Conservation (phyloP, 192 early-diverging fungal species). For the Gigaspora rosea region DNA sequence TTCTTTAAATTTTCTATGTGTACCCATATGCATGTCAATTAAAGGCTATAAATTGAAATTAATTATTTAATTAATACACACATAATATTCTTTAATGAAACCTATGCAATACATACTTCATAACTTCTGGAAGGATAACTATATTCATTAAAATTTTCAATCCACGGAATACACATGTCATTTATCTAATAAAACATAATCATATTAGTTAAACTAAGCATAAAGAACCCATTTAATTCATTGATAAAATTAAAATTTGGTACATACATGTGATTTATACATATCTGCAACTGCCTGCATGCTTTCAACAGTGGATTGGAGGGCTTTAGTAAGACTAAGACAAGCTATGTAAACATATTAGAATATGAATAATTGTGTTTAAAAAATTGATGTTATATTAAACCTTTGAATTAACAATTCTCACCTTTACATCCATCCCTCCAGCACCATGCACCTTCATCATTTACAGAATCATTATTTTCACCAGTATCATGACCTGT, state of each 20-base stretch:
- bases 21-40: conserved; percentile 45
- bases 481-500: conserved; percentile 40
- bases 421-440: conserved; percentile 46
- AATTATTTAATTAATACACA: neutral
- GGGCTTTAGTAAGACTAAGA: conserved; percentile 44
- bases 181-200: conserved; percentile 4
- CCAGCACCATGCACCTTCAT: conserved; percentile 50
- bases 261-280: conserved; percentile 37
- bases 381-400: too few species aligned
- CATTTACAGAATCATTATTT: conserved; percentile 40
- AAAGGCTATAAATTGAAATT: conserved; percentile 23
- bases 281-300: conserved; percentile 45
- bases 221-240: neutral
- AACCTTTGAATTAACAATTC: neutral
- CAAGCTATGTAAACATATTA: conserved; percentile 34
- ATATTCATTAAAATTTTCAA: conserved; percentile 44
- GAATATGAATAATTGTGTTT: too few species aligned
- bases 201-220: neutral
- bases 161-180: conserved; percentile 39
- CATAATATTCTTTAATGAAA: neutral
- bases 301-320: conserved; percentile 43
- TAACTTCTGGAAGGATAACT: conserved; percentile 36
- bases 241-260: neutral
- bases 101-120: conserved; percentile 21
- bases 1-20: conserved; percentile 45